Evolutionary conservation across 2,329 filamentous ascomycete genomes (phyloP).

Genomic region (Aurifilum marmelostoma): DNA sequence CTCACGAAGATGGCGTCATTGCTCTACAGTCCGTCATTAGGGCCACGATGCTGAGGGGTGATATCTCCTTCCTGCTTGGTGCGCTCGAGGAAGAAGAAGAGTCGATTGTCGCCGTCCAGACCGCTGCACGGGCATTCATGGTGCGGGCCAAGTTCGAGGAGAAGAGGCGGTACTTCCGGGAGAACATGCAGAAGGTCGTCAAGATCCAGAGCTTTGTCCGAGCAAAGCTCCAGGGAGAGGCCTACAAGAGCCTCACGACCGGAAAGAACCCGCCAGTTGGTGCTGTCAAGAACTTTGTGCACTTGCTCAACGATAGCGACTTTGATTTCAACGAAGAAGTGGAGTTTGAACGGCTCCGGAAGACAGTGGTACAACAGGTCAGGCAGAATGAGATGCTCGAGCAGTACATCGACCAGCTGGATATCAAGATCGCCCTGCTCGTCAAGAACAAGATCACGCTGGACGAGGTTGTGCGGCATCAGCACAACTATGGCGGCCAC

Average conservation of each 20-base stretch:
- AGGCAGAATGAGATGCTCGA: conserved; percentile 96
- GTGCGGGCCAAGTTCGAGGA: conserved; percentile 77
- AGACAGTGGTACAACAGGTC: conserved; percentile 96
- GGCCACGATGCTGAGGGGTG: conserved; percentile 76
- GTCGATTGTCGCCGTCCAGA: conserved; percentile 73
- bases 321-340: conserved; percentile 99
- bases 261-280: conserved; percentile 97
- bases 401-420: conserved; percentile 96
- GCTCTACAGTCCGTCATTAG: conserved; percentile 76
- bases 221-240: conserved; percentile 93
- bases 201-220: conserved; percentile 98
- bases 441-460: conserved; percentile 99
- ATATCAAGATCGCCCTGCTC: conserved; percentile 97
- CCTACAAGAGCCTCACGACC: conserved; percentile 94
- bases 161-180: conserved; percentile 85
- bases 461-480: conserved; percentile 95
- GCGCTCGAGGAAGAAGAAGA: conserved; percentile 84
- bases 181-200: conserved; percentile 99
- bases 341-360: conserved; percentile 91
- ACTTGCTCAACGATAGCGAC: conserved; percentile 95
- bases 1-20: conserved; percentile 67
- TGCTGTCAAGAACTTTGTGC: conserved; percentile 97
- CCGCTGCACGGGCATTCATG: conserved; percentile 71
- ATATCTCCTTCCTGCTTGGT: conserved; percentile 73
- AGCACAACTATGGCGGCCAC: conserved; percentile 92